Evolutionary conservation across 1,139 yeast genomes (phyloP).

Genomic region (Scheffersomyces parashehatae): DNA sequence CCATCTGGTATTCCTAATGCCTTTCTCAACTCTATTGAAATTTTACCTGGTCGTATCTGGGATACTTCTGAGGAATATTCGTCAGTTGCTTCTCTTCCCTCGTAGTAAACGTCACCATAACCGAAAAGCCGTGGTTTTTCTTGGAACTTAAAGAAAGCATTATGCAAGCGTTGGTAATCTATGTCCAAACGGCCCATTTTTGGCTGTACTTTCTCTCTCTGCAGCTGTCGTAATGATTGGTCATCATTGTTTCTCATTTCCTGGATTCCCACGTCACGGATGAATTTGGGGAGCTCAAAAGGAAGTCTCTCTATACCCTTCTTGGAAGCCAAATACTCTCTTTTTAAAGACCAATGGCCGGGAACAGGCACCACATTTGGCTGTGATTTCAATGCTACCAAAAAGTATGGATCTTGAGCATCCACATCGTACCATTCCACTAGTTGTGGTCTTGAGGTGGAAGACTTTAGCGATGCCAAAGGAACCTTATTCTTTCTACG

Average conservation of each 20-base stretch:
- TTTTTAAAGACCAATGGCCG: constrained; percentile 76
- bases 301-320: constrained; percentile 73
- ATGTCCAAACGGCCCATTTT: constrained; percentile 85
- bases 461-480: constrained; percentile 65
- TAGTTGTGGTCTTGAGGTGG: constrained; percentile 62
- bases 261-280: constrained; percentile 81
- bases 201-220: constrained; percentile 86
- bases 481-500: constrained; percentile 59
- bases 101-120: constrained; percentile 80
- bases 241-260: constrained; percentile 76
- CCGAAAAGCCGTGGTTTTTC: constrained; percentile 67
- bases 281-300: constrained; percentile 76
- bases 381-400: constrained; percentile 63
- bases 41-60: constrained; percentile 64
- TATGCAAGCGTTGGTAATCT: constrained; percentile 78
- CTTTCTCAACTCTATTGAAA: constrained; percentile 56
- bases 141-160: constrained; percentile 84
- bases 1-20: constrained; percentile 74
- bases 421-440: constrained; percentile 90
- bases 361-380: constrained; percentile 81
- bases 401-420: constrained; percentile 73
- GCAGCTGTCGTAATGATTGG: constrained; percentile 64
- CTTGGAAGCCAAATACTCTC: constrained; percentile 74
- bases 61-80: constrained; percentile 37
- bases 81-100: constrained; percentile 66